Percentiles rank a stretch among this genome's conserved stretches.
Conservation (phyloP, 176 grass and related monocot species). For the Carex pumila region DNA sequence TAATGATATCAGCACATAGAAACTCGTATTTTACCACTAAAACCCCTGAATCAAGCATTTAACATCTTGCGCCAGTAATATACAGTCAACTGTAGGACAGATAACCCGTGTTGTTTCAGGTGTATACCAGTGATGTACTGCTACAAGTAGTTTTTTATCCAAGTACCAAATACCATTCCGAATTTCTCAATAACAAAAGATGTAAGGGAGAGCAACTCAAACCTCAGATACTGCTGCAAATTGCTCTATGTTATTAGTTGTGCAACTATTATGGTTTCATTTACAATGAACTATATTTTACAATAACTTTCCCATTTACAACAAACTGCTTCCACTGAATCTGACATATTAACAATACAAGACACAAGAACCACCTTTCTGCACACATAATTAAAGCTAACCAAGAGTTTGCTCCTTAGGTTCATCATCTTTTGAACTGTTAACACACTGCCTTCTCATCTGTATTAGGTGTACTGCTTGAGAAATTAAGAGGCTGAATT, state of each 20-base stretch:
- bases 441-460: constrained; percentile 20
- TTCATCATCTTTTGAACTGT: neutral
- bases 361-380: neutral
- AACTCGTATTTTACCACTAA: neutral
- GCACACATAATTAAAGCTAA: constrained; percentile 1
- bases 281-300: neutral
- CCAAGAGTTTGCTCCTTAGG: constrained; percentile 10
- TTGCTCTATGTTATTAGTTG: neutral
- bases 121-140: neutral
- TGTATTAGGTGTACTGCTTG: constrained; percentile 25
- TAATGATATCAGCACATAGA: neutral
- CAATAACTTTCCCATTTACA: neutral
- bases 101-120: neutral
- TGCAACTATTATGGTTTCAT: neutral
- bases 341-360: constrained; percentile 7
- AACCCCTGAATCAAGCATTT: neutral
- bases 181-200: neutral
- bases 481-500: constrained; percentile 26
- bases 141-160: neutral
- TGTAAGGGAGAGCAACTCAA: neutral
- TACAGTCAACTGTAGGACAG: neutral
- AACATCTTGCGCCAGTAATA: neutral
- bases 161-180: neutral
- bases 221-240: neutral
- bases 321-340: neutral